Evolutionary conservation across 1,284 basidiomycete species (phyloP), one percentile per base, ranked within the genome.

Genomic region (Ceratobasidium sp.): DNA sequence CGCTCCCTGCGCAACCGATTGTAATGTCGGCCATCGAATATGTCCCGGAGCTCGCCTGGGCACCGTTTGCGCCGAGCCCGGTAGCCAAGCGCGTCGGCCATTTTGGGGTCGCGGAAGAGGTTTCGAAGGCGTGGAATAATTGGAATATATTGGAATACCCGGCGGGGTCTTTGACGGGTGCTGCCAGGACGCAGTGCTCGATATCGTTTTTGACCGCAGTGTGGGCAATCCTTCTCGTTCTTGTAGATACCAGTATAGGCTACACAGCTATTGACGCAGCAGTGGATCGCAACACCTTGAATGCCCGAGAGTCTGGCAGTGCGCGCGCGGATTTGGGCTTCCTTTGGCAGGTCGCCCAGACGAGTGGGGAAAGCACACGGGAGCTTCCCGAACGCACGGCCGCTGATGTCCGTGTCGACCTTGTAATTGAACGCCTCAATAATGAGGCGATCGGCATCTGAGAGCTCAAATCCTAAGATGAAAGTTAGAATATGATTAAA

Each of bases 201-300:
- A 47, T 72, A 75, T 15, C 75, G 57, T 4, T 72, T 54, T 27
- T 74, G 36, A 1, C 44, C 19, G 51, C 78, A 79, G 56, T 56
- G 73, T 1, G 75, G 73, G 36, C 77, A 77, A 2, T 24, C 7
- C 19, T 74, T 22, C 19, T 60, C 41, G 0, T 19, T 19, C 14
- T 56, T 48, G 48, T 64, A 72, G n/a, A 19, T 19, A 2, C 77
- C 73, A 9, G 75, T 76, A 47, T 56, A 77, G 9, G 59, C 66
- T 31, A 65, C 36, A 50, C 75, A 77, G 9, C 56, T 64, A 56
- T 77, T 76, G 31, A 76, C 41, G 62, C 77, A 77, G 54, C 75
- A 76, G 53, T 77, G 60, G 53, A 77, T 60, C 29, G 6, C 15
- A 19, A 48, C 24, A 11, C 29, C 62, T 14, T n/a, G n/a, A 17